Base-by-base conservation (phyloP, 2,329 filamentous ascomycete species). In the Beauveria medogensis region DNA sequence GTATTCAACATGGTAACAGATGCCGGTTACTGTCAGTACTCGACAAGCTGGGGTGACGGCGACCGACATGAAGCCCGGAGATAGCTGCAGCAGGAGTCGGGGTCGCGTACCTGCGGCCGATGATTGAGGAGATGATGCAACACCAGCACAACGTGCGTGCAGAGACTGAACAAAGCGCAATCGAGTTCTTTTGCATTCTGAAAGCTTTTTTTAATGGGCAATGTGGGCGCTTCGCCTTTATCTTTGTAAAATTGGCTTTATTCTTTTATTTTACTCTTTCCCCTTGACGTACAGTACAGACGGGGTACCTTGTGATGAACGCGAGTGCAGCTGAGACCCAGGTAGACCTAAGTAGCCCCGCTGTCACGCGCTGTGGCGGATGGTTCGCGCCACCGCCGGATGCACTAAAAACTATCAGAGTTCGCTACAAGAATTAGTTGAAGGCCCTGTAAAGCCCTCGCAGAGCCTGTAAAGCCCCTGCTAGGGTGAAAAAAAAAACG, bases 291-390 rank as follows among this genome's bases (percentile, higher is more conserved):
- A 26, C 22, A 50, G 30, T 58, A 61, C 47, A 24, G 26, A 26
- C 2, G 5, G n/a, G 40, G 40, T 62, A 54, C 60, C 41, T 62
- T 7, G 40, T 40, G 30, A 28, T 44, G 48, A 51, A 34, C 18
- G 46, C 30, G 22, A 41, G 12, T 16, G 6, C 22, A 40, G 41
- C n/a, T 20, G 44, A 9, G 22, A 24, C 6, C 9, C 50, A 8
- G n/a, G 30, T 56, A 43, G 43, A 40, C 22, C 3, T 37, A 53
- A 18, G 55, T 55, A 50, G 60, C 50, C 55, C 55, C 60, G 60
- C 55, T 30, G 56, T 62, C 61, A 62, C 61, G 55, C 60, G 44
- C 18, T 30, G 48, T 55, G 41, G 34, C 46, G 46, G 46, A 22
- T 14, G 18, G 46, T 56, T 59, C 60, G 60, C 55, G 59, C 53